These are phyloP conservation scores for Neurospora sp. DNA, from an alignment of 495 filamentous ascomycete species.

Conservation along the genomic window DNA sequence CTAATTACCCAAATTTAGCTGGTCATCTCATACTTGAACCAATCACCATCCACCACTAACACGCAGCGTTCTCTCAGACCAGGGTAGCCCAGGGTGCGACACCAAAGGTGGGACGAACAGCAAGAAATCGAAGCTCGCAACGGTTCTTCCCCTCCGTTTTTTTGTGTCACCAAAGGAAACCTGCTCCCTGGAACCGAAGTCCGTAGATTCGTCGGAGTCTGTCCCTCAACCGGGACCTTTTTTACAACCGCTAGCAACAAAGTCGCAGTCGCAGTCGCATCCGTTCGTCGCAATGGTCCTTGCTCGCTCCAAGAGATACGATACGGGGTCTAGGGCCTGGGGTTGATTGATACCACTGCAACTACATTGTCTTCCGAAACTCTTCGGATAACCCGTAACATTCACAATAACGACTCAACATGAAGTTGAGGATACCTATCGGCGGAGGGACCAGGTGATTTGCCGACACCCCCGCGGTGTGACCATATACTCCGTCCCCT, in stretches of 20 bases:
- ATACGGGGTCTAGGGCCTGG: not conserved
- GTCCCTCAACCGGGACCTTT: not conserved
- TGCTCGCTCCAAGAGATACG: too few species aligned
- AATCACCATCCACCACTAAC: not conserved
- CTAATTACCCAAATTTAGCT: not conserved
- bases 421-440: not conserved
- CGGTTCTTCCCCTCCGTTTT: not conserved
- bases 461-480: not conserved
- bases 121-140: not conserved
- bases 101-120: not conserved
- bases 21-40: not conserved
- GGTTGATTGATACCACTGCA: not conserved
- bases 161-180: not conserved
- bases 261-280: not conserved
- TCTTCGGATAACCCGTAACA: not conserved
- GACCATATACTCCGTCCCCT: not conserved
- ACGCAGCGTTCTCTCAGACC: not conserved
- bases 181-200: not conserved
- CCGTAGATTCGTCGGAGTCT: not conserved
- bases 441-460: not conserved
- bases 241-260: not conserved
- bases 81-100: not conserved
- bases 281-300: not conserved
- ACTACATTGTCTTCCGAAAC: not conserved
- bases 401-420: not conserved